Base-by-base conservation (phyloP, 495 filamentous ascomycete species). In the Talaromyces proteolyticus region DNA sequence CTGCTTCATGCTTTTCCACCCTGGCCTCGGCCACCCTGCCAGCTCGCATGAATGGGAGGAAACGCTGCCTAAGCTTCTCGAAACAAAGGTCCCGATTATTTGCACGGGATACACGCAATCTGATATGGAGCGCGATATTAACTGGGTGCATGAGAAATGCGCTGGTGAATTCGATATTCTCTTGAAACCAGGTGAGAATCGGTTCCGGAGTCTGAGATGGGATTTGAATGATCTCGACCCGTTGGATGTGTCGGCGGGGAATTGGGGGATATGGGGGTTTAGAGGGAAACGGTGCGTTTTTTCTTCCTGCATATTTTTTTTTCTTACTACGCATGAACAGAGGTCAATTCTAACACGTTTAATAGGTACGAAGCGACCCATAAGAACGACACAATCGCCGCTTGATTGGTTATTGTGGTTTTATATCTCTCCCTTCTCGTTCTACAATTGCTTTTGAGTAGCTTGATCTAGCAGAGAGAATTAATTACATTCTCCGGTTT, bases 191-290 rank as follows among this genome's bases (percentile, higher is more conserved):
- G 91, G 89, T 12, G 90, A 96, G 75, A 99, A 99, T 56, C 80
- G 73, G 8, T 99, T 99, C 70, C 79, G 91, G 61, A 99, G 93
- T 74, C 67, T 95, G 65, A 76, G 93, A 54, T 97, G 94, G 94
- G 93, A 99, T 76, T 61, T 97, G 57, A 96, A 96, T 63, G 93
- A 99, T 66, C 61, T 89, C 45, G 93, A 98, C 63, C 94, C 93
- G 4, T 86, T 91, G 56, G 94, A 98, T 69, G 75, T 97, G 54
- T 96, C 85, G 54, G 91, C 87, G 63, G 91, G 91, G 38, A 98
- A 98, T 64, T 98, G 89, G 90, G 93, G 93, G 4, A 67, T 95
- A 16, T 98, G 92, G 91, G 89, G 84, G 23, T 97, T 98, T 71
- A 80, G 93, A 64, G 93, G 93, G 54, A 98, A 98, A 81, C 86